These are phyloP conservation scores for Dimargaris xerosporica DNA, from an alignment of 192 early-diverging fungal species.

Conservation along the genomic window DNA sequence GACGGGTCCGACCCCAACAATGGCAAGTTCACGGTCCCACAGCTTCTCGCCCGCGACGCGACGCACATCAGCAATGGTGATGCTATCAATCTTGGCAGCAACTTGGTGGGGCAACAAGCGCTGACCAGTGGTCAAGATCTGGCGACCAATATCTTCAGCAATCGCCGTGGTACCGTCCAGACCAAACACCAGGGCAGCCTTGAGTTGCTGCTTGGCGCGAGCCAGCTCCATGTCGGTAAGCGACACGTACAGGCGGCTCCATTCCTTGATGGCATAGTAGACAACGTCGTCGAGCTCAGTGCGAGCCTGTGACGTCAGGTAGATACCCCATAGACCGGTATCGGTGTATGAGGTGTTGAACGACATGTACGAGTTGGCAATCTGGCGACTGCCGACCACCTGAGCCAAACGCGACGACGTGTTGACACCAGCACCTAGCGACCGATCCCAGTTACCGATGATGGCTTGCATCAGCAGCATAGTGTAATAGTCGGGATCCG, in stretches of 20 bases:
- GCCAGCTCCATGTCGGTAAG: slow-evolving; percentile 85
- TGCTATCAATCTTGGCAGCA: slow-evolving; percentile 66
- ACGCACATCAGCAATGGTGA: slow-evolving; percentile 76
- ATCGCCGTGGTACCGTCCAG: slow-evolving; percentile 91
- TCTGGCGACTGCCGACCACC: slow-evolving; percentile 60
- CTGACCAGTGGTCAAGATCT: slow-evolving; percentile 82
- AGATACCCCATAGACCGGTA: slow-evolving; percentile 94
- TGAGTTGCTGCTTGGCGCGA: slow-evolving; percentile 97
- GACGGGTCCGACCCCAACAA: slow-evolving; percentile 75
- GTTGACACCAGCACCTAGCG: slow-evolving; percentile 76
- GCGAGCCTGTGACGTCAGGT: slow-evolving; percentile 73
- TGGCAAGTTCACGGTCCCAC: slow-evolving; percentile 72
- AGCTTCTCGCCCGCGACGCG: slow-evolving; percentile 77
- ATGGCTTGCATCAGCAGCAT: slow-evolving; percentile 90
- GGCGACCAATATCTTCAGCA: slow-evolving; percentile 96
- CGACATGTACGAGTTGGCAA: slow-evolving; percentile 98
- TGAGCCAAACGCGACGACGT: slow-evolving; percentile 73
- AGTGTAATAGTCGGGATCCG: slow-evolving; percentile 87
- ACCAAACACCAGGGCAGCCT: slow-evolving; percentile 76
- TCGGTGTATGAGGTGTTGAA: slow-evolving; percentile 99
- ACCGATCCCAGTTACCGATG: slow-evolving; percentile 94
- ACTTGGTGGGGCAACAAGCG: slow-evolving; percentile 81
- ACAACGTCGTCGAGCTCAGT: slow-evolving; percentile 72
- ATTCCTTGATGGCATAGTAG: slow-evolving; percentile 82
- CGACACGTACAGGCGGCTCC: slow-evolving; percentile 69